Conservation (phyloP, 495 filamentous ascomycete species). For the Amorphotheca resinae region DNA sequence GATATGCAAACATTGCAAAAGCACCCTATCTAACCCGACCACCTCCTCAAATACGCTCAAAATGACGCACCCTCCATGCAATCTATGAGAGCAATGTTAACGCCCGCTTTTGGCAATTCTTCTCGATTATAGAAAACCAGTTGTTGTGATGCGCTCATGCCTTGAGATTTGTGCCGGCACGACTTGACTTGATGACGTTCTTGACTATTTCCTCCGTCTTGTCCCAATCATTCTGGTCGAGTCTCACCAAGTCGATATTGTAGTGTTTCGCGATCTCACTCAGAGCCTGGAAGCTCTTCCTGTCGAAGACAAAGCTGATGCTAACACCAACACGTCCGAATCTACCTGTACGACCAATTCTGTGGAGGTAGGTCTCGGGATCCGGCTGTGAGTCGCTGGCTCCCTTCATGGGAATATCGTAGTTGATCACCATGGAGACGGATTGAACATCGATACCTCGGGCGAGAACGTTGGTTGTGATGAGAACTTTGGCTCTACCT, state of each 20-base stretch:
- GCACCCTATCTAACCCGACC: background rate
- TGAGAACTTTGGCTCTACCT: conserved; percentile 88
- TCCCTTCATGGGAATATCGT: conserved; percentile 57
- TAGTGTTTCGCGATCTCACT: conserved; percentile 64
- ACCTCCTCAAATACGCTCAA: background rate
- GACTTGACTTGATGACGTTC: conserved; percentile 66
- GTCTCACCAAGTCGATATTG: conserved; percentile 37
- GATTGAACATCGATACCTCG: conserved; percentile 96
- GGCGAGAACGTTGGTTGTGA: conserved; percentile 93
- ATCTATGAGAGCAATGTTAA: conserved; percentile 7
- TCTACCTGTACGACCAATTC: conserved; percentile 92
- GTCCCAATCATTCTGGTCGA: conserved; percentile 65
- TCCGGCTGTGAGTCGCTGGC: conserved; percentile 46
- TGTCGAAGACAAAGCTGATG: conserved; percentile 80
- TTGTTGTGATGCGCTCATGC: background rate
- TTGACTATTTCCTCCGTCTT: conserved; percentile 70
- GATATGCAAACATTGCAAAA: background rate
- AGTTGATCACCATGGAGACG: conserved; percentile 97
- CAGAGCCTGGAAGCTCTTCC: conserved; percentile 60
- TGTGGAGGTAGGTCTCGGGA: conserved; percentile 90
- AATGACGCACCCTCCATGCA: background rate
- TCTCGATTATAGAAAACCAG: background rate
- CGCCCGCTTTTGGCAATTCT: conserved; percentile 10
- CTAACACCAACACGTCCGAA: conserved; percentile 96
- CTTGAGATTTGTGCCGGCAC: conserved; percentile 48